Evolutionary conservation across 768 basidiomycete species (phyloP).

Genomic region (Russula olivacea): DNA sequence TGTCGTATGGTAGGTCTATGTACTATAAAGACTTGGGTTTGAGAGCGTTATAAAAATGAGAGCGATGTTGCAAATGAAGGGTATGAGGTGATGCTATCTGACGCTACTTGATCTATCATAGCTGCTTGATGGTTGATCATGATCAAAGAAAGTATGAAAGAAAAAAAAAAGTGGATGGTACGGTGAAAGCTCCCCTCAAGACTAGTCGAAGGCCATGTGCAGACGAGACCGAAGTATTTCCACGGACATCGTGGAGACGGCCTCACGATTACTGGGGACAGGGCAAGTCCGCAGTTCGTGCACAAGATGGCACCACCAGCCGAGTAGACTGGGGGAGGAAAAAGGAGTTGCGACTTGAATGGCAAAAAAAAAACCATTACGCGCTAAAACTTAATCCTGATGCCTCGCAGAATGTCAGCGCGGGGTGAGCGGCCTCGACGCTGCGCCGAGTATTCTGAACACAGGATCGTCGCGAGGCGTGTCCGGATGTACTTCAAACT

Average conservation of each 20-base stretch:
- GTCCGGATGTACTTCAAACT: constrained; percentile 82
- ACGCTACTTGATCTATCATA: background rate
- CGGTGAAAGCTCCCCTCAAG: background rate
- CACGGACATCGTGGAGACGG: background rate
- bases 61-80: background rate
- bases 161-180: background rate
- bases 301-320: background rate
- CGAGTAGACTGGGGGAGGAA: background rate
- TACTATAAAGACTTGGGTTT: background rate
- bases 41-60: background rate
- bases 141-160: background rate
- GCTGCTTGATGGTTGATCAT: background rate
- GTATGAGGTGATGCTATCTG: background rate
- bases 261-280: background rate
- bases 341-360: background rate
- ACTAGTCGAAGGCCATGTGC: background rate
- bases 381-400: background rate
- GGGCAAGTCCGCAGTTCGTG: background rate
- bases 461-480: constrained; percentile 62
- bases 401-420: background rate
- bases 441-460: constrained; percentile 26
- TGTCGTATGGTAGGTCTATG: background rate
- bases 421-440: constrained; percentile 14
- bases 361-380: background rate
- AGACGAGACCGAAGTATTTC: background rate